These are phyloP conservation scores for Larix sibirica DNA, from an alignment of 83 land plant species.

Conservation along the genomic window DNA sequence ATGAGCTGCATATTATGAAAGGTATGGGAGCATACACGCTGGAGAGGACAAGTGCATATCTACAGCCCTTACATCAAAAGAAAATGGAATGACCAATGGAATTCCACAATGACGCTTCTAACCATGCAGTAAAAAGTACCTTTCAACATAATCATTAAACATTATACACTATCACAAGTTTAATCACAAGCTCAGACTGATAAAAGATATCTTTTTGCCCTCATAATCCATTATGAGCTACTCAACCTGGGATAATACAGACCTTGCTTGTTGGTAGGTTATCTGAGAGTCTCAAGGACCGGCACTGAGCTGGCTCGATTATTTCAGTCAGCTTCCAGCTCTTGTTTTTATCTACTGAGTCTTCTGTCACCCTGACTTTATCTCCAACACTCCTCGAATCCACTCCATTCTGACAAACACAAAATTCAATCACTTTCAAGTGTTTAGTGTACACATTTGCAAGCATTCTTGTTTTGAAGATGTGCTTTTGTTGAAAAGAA, in stretches of 20 bases:
- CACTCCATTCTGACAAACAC: slow-evolving; percentile 55
- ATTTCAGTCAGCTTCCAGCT: slow-evolving; percentile 90
- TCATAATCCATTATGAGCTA: not conserved
- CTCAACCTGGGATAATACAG: slow-evolving; percentile 13
- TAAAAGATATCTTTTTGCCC: not conserved
- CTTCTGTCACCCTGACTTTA: slow-evolving; percentile 77
- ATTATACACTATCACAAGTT: not conserved
- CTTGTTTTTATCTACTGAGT: slow-evolving; percentile 65
- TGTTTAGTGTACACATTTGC: not conserved
- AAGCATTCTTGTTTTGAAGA: not conserved
- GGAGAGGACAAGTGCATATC: not conserved
- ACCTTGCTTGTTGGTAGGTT: slow-evolving; percentile 69
- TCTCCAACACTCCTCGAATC: slow-evolving; percentile 56
- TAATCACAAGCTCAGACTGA: not conserved
- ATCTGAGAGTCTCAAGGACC: slow-evolving; percentile 76
- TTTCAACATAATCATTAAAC: not conserved
- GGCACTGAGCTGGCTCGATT: slow-evolving; percentile 75
- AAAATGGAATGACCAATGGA: not conserved
- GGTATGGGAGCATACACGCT: not conserved
- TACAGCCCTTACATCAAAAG: not conserved
- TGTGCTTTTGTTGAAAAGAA: not conserved
- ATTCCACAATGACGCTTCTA: not conserved
- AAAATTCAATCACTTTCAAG: not conserved
- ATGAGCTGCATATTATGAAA: not conserved
- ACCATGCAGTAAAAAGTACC: not conserved